Evolutionary conservation across 352 stramenopile genomes (phyloP).

Genomic region (Pythium plurisporium): DNA sequence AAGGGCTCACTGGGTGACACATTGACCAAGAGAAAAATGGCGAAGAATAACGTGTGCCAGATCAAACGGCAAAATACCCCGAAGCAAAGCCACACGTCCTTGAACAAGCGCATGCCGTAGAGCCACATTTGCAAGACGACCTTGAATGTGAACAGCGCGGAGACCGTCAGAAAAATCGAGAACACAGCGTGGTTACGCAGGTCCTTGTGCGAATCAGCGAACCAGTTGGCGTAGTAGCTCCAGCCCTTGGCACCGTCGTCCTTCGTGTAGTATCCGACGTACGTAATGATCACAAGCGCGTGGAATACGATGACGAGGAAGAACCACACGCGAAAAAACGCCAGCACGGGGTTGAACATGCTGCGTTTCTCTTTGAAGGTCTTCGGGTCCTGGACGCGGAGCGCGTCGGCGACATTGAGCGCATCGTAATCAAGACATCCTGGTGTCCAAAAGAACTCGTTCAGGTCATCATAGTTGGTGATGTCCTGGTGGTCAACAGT

Average conservation of each 20-base stretch:
- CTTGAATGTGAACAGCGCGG: slow-evolving; percentile 55
- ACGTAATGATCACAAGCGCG: slow-evolving; percentile 68
- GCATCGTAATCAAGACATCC: slow-evolving; percentile 80
- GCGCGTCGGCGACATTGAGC: slow-evolving; percentile 68
- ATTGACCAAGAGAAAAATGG: slow-evolving; percentile 67
- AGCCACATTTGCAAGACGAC: slow-evolving; percentile 83
- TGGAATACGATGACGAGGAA: slow-evolving; percentile 84
- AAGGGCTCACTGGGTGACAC: slow-evolving; percentile 56
- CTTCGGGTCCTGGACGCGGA: slow-evolving; percentile 69
- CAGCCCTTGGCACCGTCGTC: slow-evolving; percentile 40
- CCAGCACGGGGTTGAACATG: slow-evolving; percentile 73
- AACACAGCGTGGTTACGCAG: slow-evolving; percentile 74
- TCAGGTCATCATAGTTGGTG: slow-evolving; percentile 89
- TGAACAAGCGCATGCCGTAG: slow-evolving; percentile 73
- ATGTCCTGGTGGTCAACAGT: slow-evolving; percentile 79
- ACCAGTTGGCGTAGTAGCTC: slow-evolving; percentile 73
- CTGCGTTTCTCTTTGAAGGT: slow-evolving; percentile 84
- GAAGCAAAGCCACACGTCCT: slow-evolving; percentile 38
- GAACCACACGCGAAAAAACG: slow-evolving; percentile 87
- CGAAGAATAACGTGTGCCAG: slow-evolving; percentile 82
- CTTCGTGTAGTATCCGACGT: slow-evolving; percentile 71
- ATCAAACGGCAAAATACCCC: slow-evolving; percentile 67
- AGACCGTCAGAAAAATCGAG: slow-evolving; percentile 67
- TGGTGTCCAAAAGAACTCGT: slow-evolving; percentile 87
- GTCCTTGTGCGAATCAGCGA: slow-evolving; percentile 52